A percentile compares a stretch with the other conserved stretches of the same genome.
Evolutionary conservation across 148 eudicot genomes (phyloP).

Genomic region (Camellia japonica): DNA sequence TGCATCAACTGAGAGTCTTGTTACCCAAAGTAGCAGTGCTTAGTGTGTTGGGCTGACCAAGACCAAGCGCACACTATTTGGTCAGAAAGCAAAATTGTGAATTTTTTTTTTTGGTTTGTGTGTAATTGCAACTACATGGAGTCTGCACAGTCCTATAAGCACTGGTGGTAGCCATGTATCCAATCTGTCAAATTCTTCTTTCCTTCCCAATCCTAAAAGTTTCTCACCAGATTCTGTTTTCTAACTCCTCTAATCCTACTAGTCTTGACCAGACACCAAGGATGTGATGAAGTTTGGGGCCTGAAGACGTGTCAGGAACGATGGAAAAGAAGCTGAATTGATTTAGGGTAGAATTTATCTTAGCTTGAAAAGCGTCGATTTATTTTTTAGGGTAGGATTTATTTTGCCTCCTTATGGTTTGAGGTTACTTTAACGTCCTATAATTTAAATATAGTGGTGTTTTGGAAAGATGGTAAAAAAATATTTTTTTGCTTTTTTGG

Average conservation of each 20-base stretch:
- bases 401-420: too few relatives aligned
- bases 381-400: too few relatives aligned
- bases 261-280: neutral
- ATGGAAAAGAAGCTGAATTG: neutral
- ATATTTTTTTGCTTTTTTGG: too few relatives aligned
- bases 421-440: too few relatives aligned
- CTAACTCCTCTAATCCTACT: neutral
- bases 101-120: neutral
- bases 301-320: neutral
- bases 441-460: too few relatives aligned
- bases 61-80: neutral
- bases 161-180: neutral
- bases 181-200: neutral
- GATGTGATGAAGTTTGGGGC: neutral
- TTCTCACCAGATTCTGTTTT: neutral
- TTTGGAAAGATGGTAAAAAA: too few relatives aligned
- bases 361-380: too few relatives aligned
- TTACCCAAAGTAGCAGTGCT: neutral
- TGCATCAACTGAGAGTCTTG: constrained; percentile 1
- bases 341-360: too few relatives aligned
- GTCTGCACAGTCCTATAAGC: constrained; percentile 9
- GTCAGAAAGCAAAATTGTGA: neutral
- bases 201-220: neutral
- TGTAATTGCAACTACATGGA: neutral
- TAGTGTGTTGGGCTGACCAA: neutral